Conservation (phyloP, 2,329 filamentous ascomycete genomes). For the Lecanosticta acicola region DNA sequence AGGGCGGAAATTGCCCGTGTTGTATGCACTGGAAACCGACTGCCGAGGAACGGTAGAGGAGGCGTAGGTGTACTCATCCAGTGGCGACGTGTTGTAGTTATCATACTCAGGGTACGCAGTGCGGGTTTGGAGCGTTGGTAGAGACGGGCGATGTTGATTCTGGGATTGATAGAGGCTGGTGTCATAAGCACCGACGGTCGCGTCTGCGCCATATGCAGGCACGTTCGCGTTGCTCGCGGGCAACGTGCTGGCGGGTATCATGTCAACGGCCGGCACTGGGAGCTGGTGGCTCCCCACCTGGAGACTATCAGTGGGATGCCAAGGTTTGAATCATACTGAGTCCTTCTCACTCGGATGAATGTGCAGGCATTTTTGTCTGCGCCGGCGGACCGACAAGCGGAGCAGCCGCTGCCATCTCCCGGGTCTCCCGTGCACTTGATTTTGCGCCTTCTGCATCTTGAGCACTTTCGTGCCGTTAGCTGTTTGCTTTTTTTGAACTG, state of each 20-base stretch:
- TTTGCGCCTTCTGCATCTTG: constrained; percentile 84
- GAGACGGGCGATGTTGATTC: constrained; percentile 21
- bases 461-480: constrained; percentile 57
- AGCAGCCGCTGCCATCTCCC: constrained; percentile 70
- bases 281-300: constrained; percentile 19
- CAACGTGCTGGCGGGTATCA: constrained; percentile 11
- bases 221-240: constrained; percentile 7
- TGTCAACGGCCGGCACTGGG: constrained; percentile 14
- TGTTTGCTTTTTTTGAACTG: constrained; percentile 2
- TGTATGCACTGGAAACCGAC: constrained; percentile 23
- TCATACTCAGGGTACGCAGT: constrained; percentile 25
- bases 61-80: constrained; percentile 27
- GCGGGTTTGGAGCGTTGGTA: constrained; percentile 25
- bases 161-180: constrained; percentile 8
- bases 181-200: constrained; percentile 10
- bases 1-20: constrained; percentile 25
- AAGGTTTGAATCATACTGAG: background rate
- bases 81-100: constrained; percentile 26
- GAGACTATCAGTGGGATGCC: constrained; percentile 1
- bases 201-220: constrained; percentile 13
- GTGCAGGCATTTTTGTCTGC: constrained; percentile 58
- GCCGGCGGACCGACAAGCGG: constrained; percentile 73
- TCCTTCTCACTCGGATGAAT: constrained; percentile 64
- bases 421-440: constrained; percentile 88
- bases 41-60: constrained; percentile 21